These are phyloP conservation scores for Neophaeococcomyces aloes DNA, from an alignment of 2,329 filamentous ascomycete genomes.

Conservation along the genomic window DNA sequence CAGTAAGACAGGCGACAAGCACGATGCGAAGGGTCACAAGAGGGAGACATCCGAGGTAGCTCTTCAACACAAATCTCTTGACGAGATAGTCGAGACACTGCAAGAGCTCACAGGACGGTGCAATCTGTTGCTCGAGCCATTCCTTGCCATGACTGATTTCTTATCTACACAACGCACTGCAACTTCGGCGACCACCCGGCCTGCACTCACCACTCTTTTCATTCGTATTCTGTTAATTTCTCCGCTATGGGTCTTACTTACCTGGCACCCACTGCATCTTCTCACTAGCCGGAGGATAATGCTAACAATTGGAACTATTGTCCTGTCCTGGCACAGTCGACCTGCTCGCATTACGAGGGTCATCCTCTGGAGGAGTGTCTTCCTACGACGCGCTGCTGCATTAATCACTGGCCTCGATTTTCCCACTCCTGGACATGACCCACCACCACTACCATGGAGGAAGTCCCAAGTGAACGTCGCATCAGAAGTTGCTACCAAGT, in stretches of 20 bases:
- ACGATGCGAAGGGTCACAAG: constrained; percentile 40
- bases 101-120: constrained; percentile 84
- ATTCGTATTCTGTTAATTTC: constrained; percentile 80
- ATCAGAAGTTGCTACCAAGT: constrained; percentile 39
- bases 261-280: constrained; percentile 69
- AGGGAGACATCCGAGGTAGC: constrained; percentile 47
- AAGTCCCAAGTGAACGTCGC: constrained; percentile 36
- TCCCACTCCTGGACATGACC: constrained; percentile 29
- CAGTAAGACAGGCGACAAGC: constrained; percentile 58
- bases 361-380: constrained; percentile 79
- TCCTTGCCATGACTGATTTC: constrained; percentile 83
- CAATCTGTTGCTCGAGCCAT: constrained; percentile 81
- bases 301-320: constrained; percentile 73
- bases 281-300: constrained; percentile 78
- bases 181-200: constrained; percentile 80
- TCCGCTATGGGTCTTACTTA: constrained; percentile 75
- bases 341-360: constrained; percentile 75
- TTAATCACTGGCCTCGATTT: constrained; percentile 74
- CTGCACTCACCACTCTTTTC: constrained; percentile 80
- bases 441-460: background rate
- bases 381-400: constrained; percentile 57
- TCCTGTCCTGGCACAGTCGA: constrained; percentile 84
- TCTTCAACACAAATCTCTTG: constrained; percentile 79
- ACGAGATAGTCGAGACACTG: constrained; percentile 92
- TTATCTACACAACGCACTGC: constrained; percentile 82